phyloP scores from a whole-genome alignment of 495 filamentous ascomycete genomes.

The Astrothelium macrocarpum region DNA sequence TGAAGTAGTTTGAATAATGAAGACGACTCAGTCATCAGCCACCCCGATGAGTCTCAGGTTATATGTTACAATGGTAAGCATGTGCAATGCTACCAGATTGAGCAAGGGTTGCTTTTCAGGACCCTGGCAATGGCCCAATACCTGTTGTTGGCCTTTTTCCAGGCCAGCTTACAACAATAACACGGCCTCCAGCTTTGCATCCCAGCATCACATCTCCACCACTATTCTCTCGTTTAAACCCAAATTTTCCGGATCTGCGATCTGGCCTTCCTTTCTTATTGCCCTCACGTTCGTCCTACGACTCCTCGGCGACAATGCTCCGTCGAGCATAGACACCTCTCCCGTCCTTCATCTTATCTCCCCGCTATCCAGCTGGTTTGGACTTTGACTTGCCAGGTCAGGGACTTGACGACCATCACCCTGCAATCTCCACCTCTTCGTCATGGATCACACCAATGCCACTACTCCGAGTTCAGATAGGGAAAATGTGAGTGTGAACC shows the following conservation, averaged over 20 bases:
- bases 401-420: background rate
- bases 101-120: background rate
- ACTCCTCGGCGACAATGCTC: background rate
- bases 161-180: constrained; percentile 7
- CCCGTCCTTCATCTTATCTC: background rate
- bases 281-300: background rate
- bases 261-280: background rate
- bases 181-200: background rate
- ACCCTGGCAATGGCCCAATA: background rate
- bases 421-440: background rate
- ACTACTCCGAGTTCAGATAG: background rate
- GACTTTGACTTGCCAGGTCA: background rate
- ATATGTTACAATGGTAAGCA: too few relatives aligned
- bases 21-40: too few relatives aligned
- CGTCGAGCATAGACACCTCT: background rate
- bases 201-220: background rate
- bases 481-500: background rate
- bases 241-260: background rate
- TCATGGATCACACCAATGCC: background rate
- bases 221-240: background rate
- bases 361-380: background rate
- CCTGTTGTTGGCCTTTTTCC: background rate
- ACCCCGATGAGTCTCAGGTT: too few relatives aligned
- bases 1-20: too few relatives aligned
- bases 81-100: background rate